Conservation (phyloP, 495 filamentous ascomycete species). For the Aspergillus campestris region DNA sequence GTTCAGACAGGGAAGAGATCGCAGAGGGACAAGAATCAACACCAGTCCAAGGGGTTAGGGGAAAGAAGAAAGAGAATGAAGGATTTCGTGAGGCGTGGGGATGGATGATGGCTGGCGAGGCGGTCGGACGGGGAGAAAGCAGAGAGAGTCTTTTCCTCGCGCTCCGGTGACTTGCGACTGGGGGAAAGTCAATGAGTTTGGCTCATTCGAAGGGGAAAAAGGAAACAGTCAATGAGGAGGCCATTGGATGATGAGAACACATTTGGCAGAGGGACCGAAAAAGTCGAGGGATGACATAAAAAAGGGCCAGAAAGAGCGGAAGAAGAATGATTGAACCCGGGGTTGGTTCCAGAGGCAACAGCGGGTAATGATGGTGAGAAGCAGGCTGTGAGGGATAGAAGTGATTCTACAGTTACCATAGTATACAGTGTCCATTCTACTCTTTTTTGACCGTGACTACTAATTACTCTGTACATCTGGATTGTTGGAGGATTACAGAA, state of each 20-base stretch:
- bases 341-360: background rate
- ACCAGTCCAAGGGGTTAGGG: background rate
- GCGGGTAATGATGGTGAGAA: background rate
- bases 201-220: background rate
- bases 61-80: conserved; percentile 3
- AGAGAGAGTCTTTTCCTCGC: background rate
- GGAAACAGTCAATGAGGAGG: too few relatives aligned
- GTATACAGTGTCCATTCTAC: too few relatives aligned
- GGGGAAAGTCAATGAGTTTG: background rate
- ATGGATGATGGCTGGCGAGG: conserved; percentile 10
- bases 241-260: too few relatives aligned
- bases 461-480: background rate
- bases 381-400: too few relatives aligned
- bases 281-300: background rate
- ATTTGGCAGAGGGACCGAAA: too few relatives aligned
- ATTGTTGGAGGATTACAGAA: conserved; percentile 11
- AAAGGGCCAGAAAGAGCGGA: background rate
- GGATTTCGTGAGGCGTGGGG: conserved; percentile 12
- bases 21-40: background rate
- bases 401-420: too few relatives aligned
- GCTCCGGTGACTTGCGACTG: too few relatives aligned
- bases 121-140: conserved; percentile 17
- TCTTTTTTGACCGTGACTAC: background rate
- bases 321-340: background rate
- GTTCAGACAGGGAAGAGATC: background rate